These are phyloP conservation scores for Paraglomus brasilianum DNA, from an alignment of 192 early-diverging fungal genomes.

Conservation along the genomic window DNA sequence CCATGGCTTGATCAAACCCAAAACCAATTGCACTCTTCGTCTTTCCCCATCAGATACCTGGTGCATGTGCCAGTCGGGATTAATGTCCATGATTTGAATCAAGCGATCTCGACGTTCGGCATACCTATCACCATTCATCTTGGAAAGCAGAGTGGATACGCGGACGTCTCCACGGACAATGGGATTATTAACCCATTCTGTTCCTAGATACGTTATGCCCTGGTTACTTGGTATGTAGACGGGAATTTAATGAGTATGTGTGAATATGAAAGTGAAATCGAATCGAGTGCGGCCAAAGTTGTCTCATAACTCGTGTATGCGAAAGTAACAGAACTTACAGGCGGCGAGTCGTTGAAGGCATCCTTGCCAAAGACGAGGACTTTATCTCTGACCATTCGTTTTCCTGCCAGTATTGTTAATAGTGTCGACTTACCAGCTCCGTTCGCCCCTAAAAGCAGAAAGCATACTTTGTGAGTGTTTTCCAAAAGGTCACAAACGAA, in stretches of 20 bases:
- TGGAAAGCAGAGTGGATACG: conserved; percentile 64
- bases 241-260: neutral
- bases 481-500: neutral
- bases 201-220: conserved; percentile 74
- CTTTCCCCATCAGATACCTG: conserved; percentile 69
- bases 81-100: conserved; percentile 69
- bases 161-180: conserved; percentile 66
- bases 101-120: conserved; percentile 58
- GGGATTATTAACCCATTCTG: conserved; percentile 79
- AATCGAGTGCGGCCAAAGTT: conserved; percentile 18
- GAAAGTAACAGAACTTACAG: conserved; percentile 35
- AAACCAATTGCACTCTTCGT: conserved; percentile 69
- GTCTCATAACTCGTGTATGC: neutral
- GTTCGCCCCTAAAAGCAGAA: conserved; percentile 24
- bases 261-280: neutral
- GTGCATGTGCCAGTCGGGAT: conserved; percentile 65
- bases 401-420: conserved; percentile 69
- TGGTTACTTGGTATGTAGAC: conserved; percentile 20
- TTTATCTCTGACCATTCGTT: conserved; percentile 56
- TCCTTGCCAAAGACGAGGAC: conserved; percentile 62
- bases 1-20: conserved; percentile 71
- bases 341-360: conserved; percentile 62
- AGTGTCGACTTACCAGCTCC: conserved; percentile 65
- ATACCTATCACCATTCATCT: conserved; percentile 60
- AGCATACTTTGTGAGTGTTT: neutral